Evolutionary conservation across 495 filamentous ascomycete species (phyloP).

Genomic region (Achaetomiella virescens): DNA sequence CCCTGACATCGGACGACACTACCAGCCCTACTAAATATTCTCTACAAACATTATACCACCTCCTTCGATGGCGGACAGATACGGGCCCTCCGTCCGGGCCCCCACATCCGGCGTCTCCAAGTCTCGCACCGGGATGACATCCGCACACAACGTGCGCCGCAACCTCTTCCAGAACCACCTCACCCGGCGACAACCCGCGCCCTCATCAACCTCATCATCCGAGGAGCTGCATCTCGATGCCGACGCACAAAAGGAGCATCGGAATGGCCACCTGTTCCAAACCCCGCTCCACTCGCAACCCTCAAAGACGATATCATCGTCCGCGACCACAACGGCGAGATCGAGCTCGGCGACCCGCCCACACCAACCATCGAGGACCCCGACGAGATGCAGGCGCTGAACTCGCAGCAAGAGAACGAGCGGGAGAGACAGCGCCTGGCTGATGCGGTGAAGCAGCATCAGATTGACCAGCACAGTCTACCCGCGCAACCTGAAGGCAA

Average conservation of each 20-base stretch:
- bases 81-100: constrained; percentile 3
- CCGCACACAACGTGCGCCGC: constrained; percentile 47
- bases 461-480: constrained; percentile 57
- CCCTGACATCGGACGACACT: neutral
- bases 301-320: constrained; percentile 65
- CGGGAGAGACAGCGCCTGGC: constrained; percentile 43
- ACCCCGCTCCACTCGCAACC: constrained; percentile 9
- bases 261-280: constrained; percentile 6
- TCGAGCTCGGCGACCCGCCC: constrained; percentile 61
- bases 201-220: constrained; percentile 33
- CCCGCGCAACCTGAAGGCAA: constrained; percentile 64
- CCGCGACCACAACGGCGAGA: constrained; percentile 66
- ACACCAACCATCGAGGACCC: constrained; percentile 48
- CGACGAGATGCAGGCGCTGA: constrained; percentile 41
- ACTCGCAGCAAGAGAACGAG: constrained; percentile 42
- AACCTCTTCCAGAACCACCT: constrained; percentile 71
- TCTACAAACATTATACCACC: neutral
- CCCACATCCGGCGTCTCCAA: constrained; percentile 3
- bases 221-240: constrained; percentile 30
- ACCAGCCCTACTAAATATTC: neutral
- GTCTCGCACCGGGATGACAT: constrained; percentile 2
- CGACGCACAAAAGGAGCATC: constrained; percentile 23
- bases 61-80: constrained; percentile 7
- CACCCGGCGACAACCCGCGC: constrained; percentile 57
- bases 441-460: constrained; percentile 50